Percentiles rank a stretch among this genome's conserved stretches.
phyloP scores from a whole-genome alignment of 768 basidiomycete genomes.

The Mycena vulgaris region DNA sequence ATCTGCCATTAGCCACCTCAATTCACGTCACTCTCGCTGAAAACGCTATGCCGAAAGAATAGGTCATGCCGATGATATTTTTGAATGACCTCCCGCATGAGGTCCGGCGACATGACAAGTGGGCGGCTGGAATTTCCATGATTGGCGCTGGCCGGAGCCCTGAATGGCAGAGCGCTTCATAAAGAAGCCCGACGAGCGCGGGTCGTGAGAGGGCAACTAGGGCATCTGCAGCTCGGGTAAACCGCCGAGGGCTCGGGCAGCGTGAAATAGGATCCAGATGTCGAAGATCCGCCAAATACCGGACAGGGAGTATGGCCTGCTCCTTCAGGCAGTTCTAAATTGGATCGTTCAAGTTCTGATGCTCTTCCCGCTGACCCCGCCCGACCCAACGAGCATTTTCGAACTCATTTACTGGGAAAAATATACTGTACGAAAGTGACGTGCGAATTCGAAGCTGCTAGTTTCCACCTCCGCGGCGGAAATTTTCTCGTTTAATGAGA shows the following conservation, averaged over 20 bases:
- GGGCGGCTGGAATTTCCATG: not conserved
- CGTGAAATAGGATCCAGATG: no score
- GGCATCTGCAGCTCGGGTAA: not conserved
- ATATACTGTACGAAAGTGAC: no score
- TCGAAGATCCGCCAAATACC: not conserved
- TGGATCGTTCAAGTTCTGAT: not conserved
- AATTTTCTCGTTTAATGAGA: slow-evolving; percentile 2
- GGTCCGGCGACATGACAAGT: slow-evolving; percentile 3
- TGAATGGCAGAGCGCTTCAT: not conserved
- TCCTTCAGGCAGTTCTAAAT: not conserved
- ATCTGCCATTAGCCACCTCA: no score
- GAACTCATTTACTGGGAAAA: not conserved
- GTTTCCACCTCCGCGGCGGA: not conserved
- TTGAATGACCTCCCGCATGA: slow-evolving; percentile 20
- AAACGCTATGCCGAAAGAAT: not conserved
- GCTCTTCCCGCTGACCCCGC: no score
- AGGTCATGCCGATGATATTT: not conserved
- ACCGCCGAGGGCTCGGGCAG: no score
- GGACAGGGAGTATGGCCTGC: not conserved
- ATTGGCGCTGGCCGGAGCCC: slow-evolving; percentile 16
- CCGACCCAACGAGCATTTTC: not conserved
- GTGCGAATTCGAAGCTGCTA: not conserved
- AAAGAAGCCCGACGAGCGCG: not conserved
- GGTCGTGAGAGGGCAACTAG: slow-evolving; percentile 14
- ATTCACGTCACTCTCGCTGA: no score